Evolutionary conservation across 805 yeast genomes (phyloP).

Genomic region (Ogataea siamensis): DNA sequence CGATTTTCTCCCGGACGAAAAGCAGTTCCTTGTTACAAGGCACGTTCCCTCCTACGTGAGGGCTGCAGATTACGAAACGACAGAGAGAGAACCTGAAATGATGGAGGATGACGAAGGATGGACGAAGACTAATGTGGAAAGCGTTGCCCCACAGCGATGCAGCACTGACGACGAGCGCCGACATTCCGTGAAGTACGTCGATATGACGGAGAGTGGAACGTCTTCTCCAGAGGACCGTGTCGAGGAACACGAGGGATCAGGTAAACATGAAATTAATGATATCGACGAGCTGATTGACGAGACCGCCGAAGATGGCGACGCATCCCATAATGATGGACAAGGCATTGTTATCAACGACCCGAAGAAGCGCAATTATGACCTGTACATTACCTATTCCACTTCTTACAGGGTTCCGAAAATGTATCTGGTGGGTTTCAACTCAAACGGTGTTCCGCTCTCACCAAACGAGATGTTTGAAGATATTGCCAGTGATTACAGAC

Average conservation of each 20-base stretch:
- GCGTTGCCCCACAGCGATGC: slow-evolving; percentile 19
- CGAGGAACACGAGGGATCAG: slow-evolving; percentile 15
- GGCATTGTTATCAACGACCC: slow-evolving; percentile 38
- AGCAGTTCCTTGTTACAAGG: slow-evolving; percentile 82
- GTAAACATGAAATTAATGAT: slow-evolving; percentile 40
- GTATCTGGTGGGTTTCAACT: slow-evolving; percentile 83
- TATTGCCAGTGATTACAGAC: slow-evolving; percentile 84
- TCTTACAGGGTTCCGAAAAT: slow-evolving; percentile 94
- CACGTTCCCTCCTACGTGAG: slow-evolving; percentile 86
- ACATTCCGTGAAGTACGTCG: slow-evolving; percentile 25
- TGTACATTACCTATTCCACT: slow-evolving; percentile 90
- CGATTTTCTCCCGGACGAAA: slow-evolving; percentile 79
- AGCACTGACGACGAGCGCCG: slow-evolving; percentile 25
- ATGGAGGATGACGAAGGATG: slow-evolving; percentile 51
- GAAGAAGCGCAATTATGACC: slow-evolving; percentile 70
- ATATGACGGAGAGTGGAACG: slow-evolving; percentile 26
- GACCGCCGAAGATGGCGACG: slow-evolving; percentile 29
- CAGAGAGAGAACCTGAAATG: slow-evolving; percentile 27
- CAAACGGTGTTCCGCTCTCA: slow-evolving; percentile 79
- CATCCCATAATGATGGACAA: slow-evolving; percentile 31
- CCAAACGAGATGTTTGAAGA: slow-evolving; percentile 95
- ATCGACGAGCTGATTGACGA: slow-evolving; percentile 38
- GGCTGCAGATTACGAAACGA: slow-evolving; percentile 53
- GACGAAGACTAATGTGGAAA: slow-evolving; percentile 41
- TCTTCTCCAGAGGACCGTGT: slow-evolving; percentile 8